These are phyloP conservation scores for Pseudonectria foliicola DNA, from an alignment of 2,329 filamentous ascomycete species.

Conservation along the genomic window DNA sequence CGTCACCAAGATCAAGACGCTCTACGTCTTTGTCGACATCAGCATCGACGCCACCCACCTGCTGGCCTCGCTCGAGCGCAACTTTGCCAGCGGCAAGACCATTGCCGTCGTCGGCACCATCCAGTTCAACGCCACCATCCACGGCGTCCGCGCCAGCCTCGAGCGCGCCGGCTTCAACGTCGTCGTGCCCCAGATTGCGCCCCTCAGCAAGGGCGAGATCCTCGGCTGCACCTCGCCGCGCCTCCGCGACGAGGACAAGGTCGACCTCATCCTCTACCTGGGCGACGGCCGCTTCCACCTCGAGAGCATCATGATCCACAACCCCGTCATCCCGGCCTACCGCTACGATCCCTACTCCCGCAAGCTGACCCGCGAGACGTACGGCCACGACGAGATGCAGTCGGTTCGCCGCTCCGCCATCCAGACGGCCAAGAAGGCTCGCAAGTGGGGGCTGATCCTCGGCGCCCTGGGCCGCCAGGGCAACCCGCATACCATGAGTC, in stretches of 20 bases:
- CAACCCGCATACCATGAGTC: conserved; percentile 82
- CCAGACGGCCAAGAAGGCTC: conserved; percentile 62
- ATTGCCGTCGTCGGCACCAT: conserved; percentile 95
- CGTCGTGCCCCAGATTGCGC: conserved; percentile 84
- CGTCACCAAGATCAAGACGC: conserved; percentile 91
- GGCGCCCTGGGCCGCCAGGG: conserved; percentile 90
- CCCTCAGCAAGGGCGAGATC: conserved; percentile 90
- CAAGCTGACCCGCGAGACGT: conserved; percentile 82
- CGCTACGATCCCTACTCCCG: conserved; percentile 95
- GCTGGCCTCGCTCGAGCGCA: conserved; percentile 77
- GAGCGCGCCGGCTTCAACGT: conserved; percentile 80
- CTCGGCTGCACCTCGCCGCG: conserved; percentile 91
- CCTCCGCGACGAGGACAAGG: conserved; percentile 47
- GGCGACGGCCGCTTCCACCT: conserved; percentile 93
- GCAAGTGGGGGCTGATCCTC: conserved; percentile 91
- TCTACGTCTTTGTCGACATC: conserved; percentile 98
- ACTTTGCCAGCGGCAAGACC: conserved; percentile 77
- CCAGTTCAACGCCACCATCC: conserved; percentile 96
- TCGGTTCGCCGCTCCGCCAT: conserved; percentile 73
- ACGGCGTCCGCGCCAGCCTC: conserved; percentile 70
- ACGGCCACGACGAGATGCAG: conserved; percentile 89
- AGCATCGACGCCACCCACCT: conserved; percentile 88
- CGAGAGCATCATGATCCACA: conserved; percentile 98
- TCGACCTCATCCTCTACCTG: conserved; percentile 80
- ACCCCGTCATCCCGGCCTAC: conserved; percentile 83